Percentiles rank a stretch among this genome's conserved stretches.
phyloP scores from a whole-genome alignment of 2,329 filamentous ascomycete species.

The Neonectria magnoliae region DNA sequence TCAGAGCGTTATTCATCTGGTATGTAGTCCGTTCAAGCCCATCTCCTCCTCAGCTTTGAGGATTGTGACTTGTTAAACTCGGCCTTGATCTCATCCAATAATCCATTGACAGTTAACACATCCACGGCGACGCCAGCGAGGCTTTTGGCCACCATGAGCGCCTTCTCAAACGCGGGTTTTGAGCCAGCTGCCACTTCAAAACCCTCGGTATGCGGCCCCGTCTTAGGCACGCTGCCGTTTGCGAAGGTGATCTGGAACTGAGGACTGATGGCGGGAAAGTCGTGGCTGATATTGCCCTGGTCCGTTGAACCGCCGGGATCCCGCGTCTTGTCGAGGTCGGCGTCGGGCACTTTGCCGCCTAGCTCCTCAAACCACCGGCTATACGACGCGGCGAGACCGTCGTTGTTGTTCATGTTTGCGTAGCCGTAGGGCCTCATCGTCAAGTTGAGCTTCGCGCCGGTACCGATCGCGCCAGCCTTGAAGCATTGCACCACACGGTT shows the following conservation, averaged over 20 bases:
- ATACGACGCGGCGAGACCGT: constrained; percentile 39
- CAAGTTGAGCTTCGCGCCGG: constrained; percentile 48
- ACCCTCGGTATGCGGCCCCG: constrained; percentile 61
- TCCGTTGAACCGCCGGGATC: constrained; percentile 38
- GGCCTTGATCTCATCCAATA: constrained; percentile 53
- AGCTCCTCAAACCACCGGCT: constrained; percentile 36
- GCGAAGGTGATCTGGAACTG: constrained; percentile 41
- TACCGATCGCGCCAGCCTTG: constrained; percentile 44
- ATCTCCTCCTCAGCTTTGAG: constrained; percentile 3
- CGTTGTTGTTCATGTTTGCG: constrained; percentile 46
- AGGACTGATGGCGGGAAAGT: constrained; percentile 41
- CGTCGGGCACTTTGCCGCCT: constrained; percentile 37
- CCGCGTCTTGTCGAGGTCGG: constrained; percentile 39
- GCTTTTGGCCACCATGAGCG: constrained; percentile 58
- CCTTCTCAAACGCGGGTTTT: constrained; percentile 55
- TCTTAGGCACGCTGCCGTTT: constrained; percentile 34
- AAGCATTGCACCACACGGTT: constrained; percentile 40
- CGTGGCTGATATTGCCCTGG: constrained; percentile 45
- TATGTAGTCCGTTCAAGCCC: not conserved
- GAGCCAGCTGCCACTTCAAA: constrained; percentile 64
- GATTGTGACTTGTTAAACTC: constrained; percentile 33
- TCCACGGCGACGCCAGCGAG: constrained; percentile 60
- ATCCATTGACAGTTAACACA: constrained; percentile 52
- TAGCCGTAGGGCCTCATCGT: constrained; percentile 46
- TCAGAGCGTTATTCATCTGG: too few species aligned